Evolutionary conservation across 2,329 filamentous ascomycete genomes (phyloP).

Genomic region (Tolypocladium ovalisporum): DNA sequence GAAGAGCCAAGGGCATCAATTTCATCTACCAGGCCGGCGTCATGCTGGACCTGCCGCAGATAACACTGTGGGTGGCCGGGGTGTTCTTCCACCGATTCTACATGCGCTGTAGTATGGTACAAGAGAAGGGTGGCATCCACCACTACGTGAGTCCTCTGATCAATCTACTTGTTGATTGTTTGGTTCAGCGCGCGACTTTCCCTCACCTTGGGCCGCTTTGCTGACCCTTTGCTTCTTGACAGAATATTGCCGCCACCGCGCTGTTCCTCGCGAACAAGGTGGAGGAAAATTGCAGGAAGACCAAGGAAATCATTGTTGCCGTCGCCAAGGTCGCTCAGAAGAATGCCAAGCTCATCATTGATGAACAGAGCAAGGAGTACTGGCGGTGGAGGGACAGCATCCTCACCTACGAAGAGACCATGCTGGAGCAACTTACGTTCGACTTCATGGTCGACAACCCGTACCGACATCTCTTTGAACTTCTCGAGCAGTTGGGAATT

Average conservation of each 20-base stretch:
- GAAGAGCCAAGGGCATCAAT: conserved; percentile 84
- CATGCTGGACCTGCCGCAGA: conserved; percentile 81
- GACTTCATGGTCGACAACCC: conserved; percentile 86
- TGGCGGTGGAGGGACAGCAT: conserved; percentile 97
- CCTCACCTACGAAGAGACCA: conserved; percentile 79
- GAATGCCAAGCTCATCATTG: conserved; percentile 77
- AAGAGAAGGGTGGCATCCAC: conserved; percentile 67
- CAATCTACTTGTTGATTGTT: not conserved
- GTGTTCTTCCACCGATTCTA: conserved; percentile 95
- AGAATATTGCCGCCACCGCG: conserved; percentile 79
- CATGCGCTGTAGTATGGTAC: conserved; percentile 77
- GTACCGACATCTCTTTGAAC: conserved; percentile 73
- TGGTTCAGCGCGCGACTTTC: not conserved
- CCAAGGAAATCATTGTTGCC: conserved; percentile 86
- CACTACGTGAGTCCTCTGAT: conserved; percentile 63
- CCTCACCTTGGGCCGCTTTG: not conserved
- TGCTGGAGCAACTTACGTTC: conserved; percentile 87
- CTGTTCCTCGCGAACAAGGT: conserved; percentile 95
- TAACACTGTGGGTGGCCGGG: conserved; percentile 83
- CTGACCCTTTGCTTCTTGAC: conserved; percentile 6
- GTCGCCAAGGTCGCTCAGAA: conserved; percentile 94
- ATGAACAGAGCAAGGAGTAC: conserved; percentile 96
- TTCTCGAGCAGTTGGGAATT: conserved; percentile 61
- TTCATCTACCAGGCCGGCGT: conserved; percentile 94
- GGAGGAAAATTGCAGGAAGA: conserved; percentile 93